phyloP scores from a whole-genome alignment of 257 asterid genomes.

The Solanum arcanum region DNA sequence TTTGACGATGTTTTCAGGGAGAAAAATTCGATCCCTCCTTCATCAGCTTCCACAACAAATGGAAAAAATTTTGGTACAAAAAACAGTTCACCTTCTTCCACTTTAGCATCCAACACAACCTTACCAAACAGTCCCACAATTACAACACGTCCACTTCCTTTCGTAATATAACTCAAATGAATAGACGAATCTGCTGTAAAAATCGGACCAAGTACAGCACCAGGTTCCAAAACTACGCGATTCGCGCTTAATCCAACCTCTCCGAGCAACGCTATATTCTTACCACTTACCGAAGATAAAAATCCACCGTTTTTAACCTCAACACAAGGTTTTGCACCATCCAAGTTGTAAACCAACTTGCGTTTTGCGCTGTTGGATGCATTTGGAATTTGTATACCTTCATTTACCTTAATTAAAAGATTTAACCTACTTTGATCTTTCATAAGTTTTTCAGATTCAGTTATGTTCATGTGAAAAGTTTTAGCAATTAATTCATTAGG shows the following conservation, averaged over 20 bases:
- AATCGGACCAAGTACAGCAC: slow-evolving; percentile 6
- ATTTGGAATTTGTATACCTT: slow-evolving; percentile 5
- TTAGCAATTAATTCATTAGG: slow-evolving; percentile 18
- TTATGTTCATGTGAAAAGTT: background rate
- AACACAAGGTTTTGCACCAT: background rate
- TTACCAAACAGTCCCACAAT: slow-evolving; percentile 25
- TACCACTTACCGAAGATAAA: background rate
- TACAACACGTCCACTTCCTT: slow-evolving; percentile 27
- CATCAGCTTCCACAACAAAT: slow-evolving; percentile 12
- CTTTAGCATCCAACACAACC: slow-evolving; percentile 7
- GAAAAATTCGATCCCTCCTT: slow-evolving; percentile 26
- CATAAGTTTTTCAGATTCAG: slow-evolving; percentile 7
- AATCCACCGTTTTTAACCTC: background rate
- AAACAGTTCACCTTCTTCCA: slow-evolving; percentile 17
- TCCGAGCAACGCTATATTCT: slow-evolving; percentile 1
- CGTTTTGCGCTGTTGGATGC: background rate
- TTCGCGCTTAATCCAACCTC: slow-evolving; percentile 15
- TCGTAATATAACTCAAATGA: slow-evolving; percentile 9
- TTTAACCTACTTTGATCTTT: slow-evolving; percentile 13
- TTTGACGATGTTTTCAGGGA: slow-evolving; percentile 16
- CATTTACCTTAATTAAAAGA: slow-evolving; percentile 4
- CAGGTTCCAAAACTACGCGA: slow-evolving; percentile 5
- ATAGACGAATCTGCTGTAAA: slow-evolving; percentile 10
- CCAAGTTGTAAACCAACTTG: background rate
- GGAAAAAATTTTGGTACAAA: slow-evolving; percentile 33